phyloP scores from a whole-genome alignment of 345 rosid genomes.

The Rubroshorea leprosula region DNA sequence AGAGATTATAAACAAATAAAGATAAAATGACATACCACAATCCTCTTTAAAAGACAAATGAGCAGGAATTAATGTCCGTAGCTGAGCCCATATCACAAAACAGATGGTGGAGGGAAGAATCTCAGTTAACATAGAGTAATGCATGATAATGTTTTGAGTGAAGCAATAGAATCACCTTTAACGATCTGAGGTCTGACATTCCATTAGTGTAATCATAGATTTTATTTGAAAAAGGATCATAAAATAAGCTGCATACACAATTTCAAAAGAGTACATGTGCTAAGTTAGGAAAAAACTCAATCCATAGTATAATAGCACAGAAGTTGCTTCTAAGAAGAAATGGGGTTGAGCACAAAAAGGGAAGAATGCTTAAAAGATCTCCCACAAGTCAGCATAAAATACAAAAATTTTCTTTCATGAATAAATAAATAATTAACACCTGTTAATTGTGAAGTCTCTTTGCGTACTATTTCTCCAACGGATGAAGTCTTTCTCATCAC shows the following conservation, averaged over 20 bases:
- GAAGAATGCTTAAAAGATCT: neutral
- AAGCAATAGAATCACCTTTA: conserved; percentile 48
- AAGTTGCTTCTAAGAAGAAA: neutral
- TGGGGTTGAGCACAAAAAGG: neutral
- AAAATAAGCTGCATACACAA: conserved; percentile 49
- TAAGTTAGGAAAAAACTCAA: conserved; percentile 12
- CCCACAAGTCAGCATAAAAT: conserved; percentile 3
- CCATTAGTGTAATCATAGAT: conserved; percentile 76
- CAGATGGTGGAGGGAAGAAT: conserved; percentile 10
- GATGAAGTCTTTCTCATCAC: conserved; percentile 43
- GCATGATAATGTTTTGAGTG: conserved; percentile 5
- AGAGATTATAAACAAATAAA: conserved; percentile 11
- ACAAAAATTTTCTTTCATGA: neutral
- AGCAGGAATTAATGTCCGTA: conserved; percentile 74
- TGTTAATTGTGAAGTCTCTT: conserved; percentile 91
- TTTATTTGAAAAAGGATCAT: conserved; percentile 52
- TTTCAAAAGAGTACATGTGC: conserved; percentile 10
- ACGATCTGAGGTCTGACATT: conserved; percentile 60
- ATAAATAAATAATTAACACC: conserved; percentile 36
- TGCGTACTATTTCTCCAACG: conserved; percentile 77
- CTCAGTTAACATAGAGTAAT: conserved; percentile 11
- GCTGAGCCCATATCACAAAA: conserved; percentile 37
- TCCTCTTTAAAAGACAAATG: conserved; percentile 75
- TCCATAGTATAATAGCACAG: neutral
- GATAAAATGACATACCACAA: conserved; percentile 52